Base-by-base conservation (phyloP, 352 stramenopile genomes). In the Peronospora destructor region DNA sequence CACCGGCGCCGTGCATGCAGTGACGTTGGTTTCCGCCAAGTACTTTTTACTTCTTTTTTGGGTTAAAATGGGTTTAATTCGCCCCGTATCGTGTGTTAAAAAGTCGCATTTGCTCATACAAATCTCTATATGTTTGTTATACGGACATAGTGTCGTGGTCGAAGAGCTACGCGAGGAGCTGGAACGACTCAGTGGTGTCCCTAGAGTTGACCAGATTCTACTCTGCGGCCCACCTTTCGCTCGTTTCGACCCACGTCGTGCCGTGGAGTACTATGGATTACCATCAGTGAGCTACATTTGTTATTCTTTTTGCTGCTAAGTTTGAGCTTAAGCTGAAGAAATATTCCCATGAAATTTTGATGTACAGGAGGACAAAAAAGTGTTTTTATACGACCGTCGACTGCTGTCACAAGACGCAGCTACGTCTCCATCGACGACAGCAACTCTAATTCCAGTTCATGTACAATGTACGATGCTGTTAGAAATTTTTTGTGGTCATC, bases 311-410 rank as follows among this genome's bases (percentile, higher is more conserved):
- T 40, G 16, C 14, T 26, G 21, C 47, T 26, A 11, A 26, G 23
- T 26, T 26, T 26, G 2, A 3, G 4, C 23, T 26, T 3, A 4
- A 4, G 2, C 41, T 53, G 12, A 19, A 34, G 29, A 36, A 21
- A 44, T 34, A 11, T 59, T 21, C 19, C 21, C 29, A 19, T 19
- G 17, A 16, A 16, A 40, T 19, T 58, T 41, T 13, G 21, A 1
- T 51, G 28, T 41, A 16, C 21, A 83, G 61, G 54, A 71, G 16
- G 58, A 82, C 41, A 89, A 88, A 49, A 65, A 70, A 30, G 62
- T 94, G 44, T 94, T 87, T 57, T 49, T 94, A 8, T 94, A 94
- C 49, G 83, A 94, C 46, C 73, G 80, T 3, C 73, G 80, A 41
- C 71, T 91, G 63, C 67, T 94, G 9, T 85, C 76, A 43, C 76